Conservation (phyloP, 768 basidiomycete species). For the Grammothele lineata region DNA sequence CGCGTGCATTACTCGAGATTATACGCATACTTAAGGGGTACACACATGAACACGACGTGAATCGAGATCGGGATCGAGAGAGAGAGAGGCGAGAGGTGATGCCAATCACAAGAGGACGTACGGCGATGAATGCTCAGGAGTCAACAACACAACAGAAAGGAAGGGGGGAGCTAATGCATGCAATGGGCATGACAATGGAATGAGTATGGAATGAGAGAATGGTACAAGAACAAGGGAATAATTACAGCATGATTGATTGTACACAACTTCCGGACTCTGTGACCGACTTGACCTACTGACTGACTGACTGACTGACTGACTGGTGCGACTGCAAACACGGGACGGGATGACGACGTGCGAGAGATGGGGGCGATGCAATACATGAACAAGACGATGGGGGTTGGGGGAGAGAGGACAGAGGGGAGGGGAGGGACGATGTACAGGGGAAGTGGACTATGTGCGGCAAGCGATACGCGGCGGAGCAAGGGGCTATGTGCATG, state of each 20-base stretch:
- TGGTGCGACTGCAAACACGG: too few relatives aligned
- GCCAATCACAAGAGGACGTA: neutral
- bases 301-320: too few relatives aligned
- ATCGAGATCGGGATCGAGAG: neutral
- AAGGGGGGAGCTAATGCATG: too few relatives aligned
- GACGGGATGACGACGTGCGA: neutral
- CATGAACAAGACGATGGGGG: too few relatives aligned
- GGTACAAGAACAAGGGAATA: constrained; percentile 5
- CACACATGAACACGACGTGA: neutral
- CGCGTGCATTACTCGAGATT: neutral
- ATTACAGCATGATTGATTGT: constrained; percentile 11
- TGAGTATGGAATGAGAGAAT: neutral
- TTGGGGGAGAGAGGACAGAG: too few relatives aligned
- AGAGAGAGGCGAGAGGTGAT: neutral
- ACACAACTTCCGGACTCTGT: neutral
- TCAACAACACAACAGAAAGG: too few relatives aligned
- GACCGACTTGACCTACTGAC: too few relatives aligned
- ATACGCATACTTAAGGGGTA: neutral
- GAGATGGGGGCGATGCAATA: too few relatives aligned
- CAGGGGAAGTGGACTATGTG: too few relatives aligned
- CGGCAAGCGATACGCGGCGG: too few relatives aligned
- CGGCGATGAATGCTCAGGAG: neutral
- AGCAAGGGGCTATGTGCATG: too few relatives aligned
- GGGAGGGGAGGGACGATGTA: too few relatives aligned
- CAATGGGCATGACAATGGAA: neutral